Base-by-base conservation (phyloP, 169 alveolate species). In the Eimeria praecox region DNA sequence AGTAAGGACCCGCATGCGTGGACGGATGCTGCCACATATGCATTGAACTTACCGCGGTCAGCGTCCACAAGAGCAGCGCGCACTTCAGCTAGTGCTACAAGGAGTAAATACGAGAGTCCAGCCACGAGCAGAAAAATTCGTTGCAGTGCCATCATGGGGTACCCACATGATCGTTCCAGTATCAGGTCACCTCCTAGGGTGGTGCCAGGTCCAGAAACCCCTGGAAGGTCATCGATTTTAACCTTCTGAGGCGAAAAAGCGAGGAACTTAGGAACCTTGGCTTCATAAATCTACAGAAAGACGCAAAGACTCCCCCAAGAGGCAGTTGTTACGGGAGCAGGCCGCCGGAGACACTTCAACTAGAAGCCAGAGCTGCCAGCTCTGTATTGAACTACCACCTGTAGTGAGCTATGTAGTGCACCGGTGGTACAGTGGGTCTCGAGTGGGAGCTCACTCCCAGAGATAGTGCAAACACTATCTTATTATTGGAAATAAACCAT, bases 161-260 rank as follows among this genome's bases (percentile, higher is more conserved):
- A 4, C 24, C 54, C 66, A 24, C 91, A 83, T 83, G 44, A 83
- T 46, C 64, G 64, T 49, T 30, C 88, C 38, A 40, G 44, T 8
- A 42, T 14, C 64, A 69, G 94, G 83, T 59, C 94, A 64, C 94
- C 85, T 42, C 42, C 35, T 33, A n/a, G 16, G 82, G 94, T 38
- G 27, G 64, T 64, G 62, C 71, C 56, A 64, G 78, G 42, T 16
- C 35, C 22, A 33, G 22, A 44, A 46, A 40, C 94, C 46, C 20
- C 20, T 2, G 22, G n/a, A 44, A 66, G 94, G 49, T 10, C 46
- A 44, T 62, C 78, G 78, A 64, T 40, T 62, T 87, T 66, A 1
- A 42, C 92, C 73, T 40, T 9, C 87, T 77, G 52, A 44, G 33
- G 5, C 27, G 27, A 27, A 66, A n/a, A 66, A 64, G 6, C 22